Percentiles rank a stretch among this genome's conserved stretches.
Evolutionary conservation across 2,329 filamentous ascomycete species (phyloP).

Genomic region (Ampelomyces quisqualis): DNA sequence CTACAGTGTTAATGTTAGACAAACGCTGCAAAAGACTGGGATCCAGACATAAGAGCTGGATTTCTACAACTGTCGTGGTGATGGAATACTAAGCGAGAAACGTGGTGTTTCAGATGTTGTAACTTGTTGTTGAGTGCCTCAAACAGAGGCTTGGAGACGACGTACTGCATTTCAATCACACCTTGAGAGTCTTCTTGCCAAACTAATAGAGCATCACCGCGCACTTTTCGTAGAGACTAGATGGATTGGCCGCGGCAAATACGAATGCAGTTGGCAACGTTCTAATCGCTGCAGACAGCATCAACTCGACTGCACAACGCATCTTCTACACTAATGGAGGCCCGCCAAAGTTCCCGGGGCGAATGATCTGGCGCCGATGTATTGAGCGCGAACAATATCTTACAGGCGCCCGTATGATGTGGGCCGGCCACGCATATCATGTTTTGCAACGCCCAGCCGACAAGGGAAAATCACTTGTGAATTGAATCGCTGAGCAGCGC

Average conservation of each 20-base stretch:
- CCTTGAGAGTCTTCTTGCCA: conserved; percentile 42
- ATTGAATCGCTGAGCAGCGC: conserved; percentile 52
- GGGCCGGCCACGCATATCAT: conserved; percentile 52
- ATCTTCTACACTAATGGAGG: conserved; percentile 49
- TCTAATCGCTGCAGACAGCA: conserved; percentile 49
- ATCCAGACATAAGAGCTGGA: conserved; percentile 49
- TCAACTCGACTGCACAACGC: conserved; percentile 48
- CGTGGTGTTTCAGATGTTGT: conserved; percentile 50
- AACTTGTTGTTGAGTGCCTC: conserved; percentile 47
- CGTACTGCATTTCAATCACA: conserved; percentile 45
- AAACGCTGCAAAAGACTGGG: conserved; percentile 44
- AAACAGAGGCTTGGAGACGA: conserved; percentile 46
- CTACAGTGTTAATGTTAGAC: conserved; percentile 49
- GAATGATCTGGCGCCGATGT: conserved; percentile 52
- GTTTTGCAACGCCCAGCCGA: conserved; percentile 44
- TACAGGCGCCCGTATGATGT: conserved; percentile 49
- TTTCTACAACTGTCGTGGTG: conserved; percentile 49
- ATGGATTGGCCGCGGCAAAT: conserved; percentile 28
- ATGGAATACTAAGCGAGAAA: conserved; percentile 48
- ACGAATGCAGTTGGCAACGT: conserved; percentile 39
- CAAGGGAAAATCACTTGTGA: conserved; percentile 46
- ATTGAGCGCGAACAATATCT: conserved; percentile 46
- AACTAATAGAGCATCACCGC: conserved; percentile 43
- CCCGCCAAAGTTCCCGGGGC: conserved; percentile 48
- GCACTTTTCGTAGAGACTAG: conserved; percentile 36